Base-by-base conservation (phyloP, 1,139 yeast genomes). In the Zygosaccharomyces pseudobailii region DNA sequence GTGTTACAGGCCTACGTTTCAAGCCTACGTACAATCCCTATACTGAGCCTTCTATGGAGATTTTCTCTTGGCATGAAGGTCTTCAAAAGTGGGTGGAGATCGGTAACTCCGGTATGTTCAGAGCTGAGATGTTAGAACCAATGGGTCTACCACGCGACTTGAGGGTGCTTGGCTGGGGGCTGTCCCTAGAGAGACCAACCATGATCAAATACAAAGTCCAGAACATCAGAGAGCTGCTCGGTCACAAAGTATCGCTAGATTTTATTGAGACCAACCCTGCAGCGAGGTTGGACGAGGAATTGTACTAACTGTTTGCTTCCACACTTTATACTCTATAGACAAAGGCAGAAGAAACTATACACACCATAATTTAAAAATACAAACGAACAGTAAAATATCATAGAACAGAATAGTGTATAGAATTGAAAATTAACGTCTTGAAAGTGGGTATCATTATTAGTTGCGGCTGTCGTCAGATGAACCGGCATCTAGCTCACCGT, bases 41-140 rank as follows among this genome's bases (percentile, higher is more conserved):
- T 78, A 94, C 98, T 53, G 99, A 94, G 71, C 99, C 99, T 51
- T 87, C 96, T 17, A 80, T 94, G 82, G 99, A 94, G 74, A 92
- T 94, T 59, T 94, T 85, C 70, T 94, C 97, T 48, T 92, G 88
- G 84, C 99, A 94, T 72, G 83, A 82, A 62, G 97, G 96, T 42
- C 78, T 94, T 62, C 84, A 79, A 62, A 92, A 89, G 69, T 94
- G 98, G 98, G 98, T 94, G 54, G 99, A 94, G 75, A 90, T 94
- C 65, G 99, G 99, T 69, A 94, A 94, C 76, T 88, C 97, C 22
- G 99, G 98, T 69, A 86, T 94, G 96, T 94, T 94, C 78, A 83
- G 99, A 73, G 98, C 99, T 22, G 99, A 94, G 71, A 94, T 94
- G 99, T 78, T 94, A 68, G 96, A 89, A 72, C 74, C 96, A 41